Conservation (phyloP, 768 basidiomycete genomes). For the Megacollybia marginata region DNA sequence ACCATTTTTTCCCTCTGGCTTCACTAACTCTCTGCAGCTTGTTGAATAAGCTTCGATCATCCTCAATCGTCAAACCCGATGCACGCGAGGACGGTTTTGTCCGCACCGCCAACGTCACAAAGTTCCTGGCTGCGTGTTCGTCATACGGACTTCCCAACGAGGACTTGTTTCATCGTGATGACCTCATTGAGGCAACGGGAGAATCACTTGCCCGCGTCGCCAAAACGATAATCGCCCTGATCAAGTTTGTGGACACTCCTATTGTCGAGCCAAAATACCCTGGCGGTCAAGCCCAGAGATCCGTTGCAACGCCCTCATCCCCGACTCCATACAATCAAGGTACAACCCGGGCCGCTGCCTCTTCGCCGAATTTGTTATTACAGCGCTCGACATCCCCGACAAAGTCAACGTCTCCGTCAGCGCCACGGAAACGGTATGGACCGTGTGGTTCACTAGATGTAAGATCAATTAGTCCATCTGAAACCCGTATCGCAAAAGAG, state of each 20-base stretch:
- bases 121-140: slow-evolving; percentile 71
- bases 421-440: slow-evolving; percentile 38
- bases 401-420: slow-evolving; percentile 19
- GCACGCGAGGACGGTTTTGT: slow-evolving; percentile 58
- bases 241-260: slow-evolving; percentile 53
- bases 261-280: slow-evolving; percentile 36
- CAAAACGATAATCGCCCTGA: slow-evolving; percentile 60
- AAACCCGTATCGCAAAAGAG: slow-evolving; percentile 8
- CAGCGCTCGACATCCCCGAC: slow-evolving; percentile 30
- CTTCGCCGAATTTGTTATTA: slow-evolving; percentile 49
- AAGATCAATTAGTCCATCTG: slow-evolving; percentile 51
- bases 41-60: slow-evolving; percentile 69
- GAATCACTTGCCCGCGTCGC: slow-evolving; percentile 70
- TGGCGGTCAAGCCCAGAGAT: slow-evolving; percentile 26
- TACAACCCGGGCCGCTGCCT: slow-evolving; percentile 35
- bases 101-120: slow-evolving; percentile 65
- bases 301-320: slow-evolving; percentile 9
- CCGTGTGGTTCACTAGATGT: slow-evolving; percentile 44
- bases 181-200: slow-evolving; percentile 52
- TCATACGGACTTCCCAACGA: slow-evolving; percentile 55
- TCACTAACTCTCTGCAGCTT: slow-evolving; percentile 36
- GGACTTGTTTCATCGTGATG: slow-evolving; percentile 62
- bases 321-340: slow-evolving; percentile 29
- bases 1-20: slow-evolving; percentile 3
- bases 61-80: slow-evolving; percentile 54